Percentiles rank a stretch among this genome's conserved stretches.
Evolutionary conservation across 176 grass and related monocot species (phyloP).

Genomic region (Metroxylon sagu): DNA sequence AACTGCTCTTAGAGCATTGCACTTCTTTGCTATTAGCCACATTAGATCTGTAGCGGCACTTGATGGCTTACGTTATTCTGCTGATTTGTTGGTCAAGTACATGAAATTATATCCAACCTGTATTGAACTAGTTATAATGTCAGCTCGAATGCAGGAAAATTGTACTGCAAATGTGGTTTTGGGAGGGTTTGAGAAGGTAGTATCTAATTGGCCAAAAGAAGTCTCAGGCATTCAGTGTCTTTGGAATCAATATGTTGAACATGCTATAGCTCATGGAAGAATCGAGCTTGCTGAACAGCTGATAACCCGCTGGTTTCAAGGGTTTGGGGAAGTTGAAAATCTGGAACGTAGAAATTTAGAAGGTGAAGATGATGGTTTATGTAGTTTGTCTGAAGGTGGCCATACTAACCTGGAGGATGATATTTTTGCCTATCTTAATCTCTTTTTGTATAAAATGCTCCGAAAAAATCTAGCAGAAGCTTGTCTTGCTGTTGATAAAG

Average conservation of each 20-base stretch:
- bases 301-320: slow-evolving; percentile 52
- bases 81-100: slow-evolving; percentile 67
- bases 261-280: slow-evolving; percentile 42
- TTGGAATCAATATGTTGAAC: slow-evolving; percentile 78
- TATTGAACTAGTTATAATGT: slow-evolving; percentile 57
- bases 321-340: slow-evolving; percentile 33
- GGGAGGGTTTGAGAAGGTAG: slow-evolving; percentile 56
- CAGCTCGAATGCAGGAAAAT: slow-evolving; percentile 39
- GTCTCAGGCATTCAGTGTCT: slow-evolving; percentile 73
- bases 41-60: slow-evolving; percentile 52
- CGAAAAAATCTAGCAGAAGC: slow-evolving; percentile 56
- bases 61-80: slow-evolving; percentile 46
- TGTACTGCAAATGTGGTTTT: slow-evolving; percentile 20
- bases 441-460: slow-evolving; percentile 53
- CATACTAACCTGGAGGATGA: slow-evolving; percentile 44
- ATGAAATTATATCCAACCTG: slow-evolving; percentile 71
- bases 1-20: slow-evolving; percentile 51
- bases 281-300: slow-evolving; percentile 54
- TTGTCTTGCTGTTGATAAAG: slow-evolving; percentile 55
- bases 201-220: slow-evolving; percentile 66
- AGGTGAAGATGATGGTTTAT: slow-evolving; percentile 12
- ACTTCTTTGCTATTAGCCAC: slow-evolving; percentile 77
- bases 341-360: slow-evolving; percentile 13
- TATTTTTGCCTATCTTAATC: slow-evolving; percentile 59
- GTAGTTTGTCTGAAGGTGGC: slow-evolving; percentile 12